phyloP scores from a whole-genome alignment of 2,329 filamentous ascomycete genomes.

The Clonostachys byssicola region DNA sequence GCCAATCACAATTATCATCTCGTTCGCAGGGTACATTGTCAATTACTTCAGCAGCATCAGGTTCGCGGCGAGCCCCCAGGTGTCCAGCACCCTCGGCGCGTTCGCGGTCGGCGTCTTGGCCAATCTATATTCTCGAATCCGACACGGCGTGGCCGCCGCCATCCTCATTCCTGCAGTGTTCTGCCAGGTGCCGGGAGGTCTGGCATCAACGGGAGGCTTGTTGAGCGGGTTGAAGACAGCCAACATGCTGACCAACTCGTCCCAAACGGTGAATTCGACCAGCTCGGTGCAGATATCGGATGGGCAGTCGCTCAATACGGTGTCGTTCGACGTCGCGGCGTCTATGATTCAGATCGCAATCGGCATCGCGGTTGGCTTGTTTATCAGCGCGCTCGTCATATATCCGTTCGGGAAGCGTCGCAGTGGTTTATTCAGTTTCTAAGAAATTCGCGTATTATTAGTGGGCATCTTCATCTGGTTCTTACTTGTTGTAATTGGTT shows the following conservation, averaged over 20 bases:
- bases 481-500: too few species aligned
- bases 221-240: conserved; percentile 38
- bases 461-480: too few species aligned
- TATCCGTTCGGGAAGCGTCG: conserved; percentile 45
- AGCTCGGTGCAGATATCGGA: conserved; percentile 12
- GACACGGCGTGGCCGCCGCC: conserved; percentile 45
- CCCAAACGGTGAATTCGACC: conserved; percentile 25
- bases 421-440: conserved; percentile 45
- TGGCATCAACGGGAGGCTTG: conserved; percentile 40
- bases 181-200: conserved; percentile 41
- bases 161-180: conserved; percentile 44
- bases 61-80: conserved; percentile 67
- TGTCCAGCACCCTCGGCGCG: conserved; percentile 73
- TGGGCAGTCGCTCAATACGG: conserved; percentile 18
- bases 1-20: conserved; percentile 72
- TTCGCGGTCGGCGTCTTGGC: conserved; percentile 73
- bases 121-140: conserved; percentile 66
- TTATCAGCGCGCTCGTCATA: conserved; percentile 41
- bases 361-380: conserved; percentile 45
- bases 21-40: conserved; percentile 69
- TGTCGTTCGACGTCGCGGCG: conserved; percentile 39
- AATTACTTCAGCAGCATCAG: conserved; percentile 67
- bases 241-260: conserved; percentile 31
- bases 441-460: conserved; percentile 1
- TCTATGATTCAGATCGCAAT: conserved; percentile 50